Conservation (phyloP, 2,329 filamentous ascomycete species). For the Drechslerella dactyloides region DNA sequence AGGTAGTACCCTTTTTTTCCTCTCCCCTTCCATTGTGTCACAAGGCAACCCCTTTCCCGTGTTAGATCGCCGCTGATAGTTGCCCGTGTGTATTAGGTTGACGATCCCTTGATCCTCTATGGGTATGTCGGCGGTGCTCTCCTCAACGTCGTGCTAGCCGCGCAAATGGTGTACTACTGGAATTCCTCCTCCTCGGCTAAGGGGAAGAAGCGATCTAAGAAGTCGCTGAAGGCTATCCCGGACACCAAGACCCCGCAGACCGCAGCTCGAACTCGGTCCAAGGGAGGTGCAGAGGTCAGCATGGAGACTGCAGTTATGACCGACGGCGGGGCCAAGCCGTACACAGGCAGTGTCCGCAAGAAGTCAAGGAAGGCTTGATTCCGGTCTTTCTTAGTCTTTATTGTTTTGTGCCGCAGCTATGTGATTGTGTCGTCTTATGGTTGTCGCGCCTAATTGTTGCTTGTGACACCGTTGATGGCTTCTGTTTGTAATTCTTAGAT, state of each 20-base stretch:
- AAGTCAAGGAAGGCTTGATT: slow-evolving; percentile 42
- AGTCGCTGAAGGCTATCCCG: slow-evolving; percentile 55
- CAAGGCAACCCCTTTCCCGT: background rate
- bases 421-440: slow-evolving; percentile 8
- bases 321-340: slow-evolving; percentile 39
- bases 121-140: slow-evolving; percentile 88
- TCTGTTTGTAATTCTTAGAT: background rate
- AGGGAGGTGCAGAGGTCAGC: slow-evolving; percentile 44
- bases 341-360: slow-evolving; percentile 39
- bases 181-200: slow-evolving; percentile 62
- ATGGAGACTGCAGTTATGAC: slow-evolving; percentile 48
- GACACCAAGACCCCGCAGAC: slow-evolving; percentile 46
- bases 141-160: slow-evolving; percentile 84
- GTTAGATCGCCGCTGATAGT: background rate
- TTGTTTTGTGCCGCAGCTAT: background rate
- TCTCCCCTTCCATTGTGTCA: background rate
- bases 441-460: no score
- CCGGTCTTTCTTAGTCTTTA: background rate
- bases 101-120: slow-evolving; percentile 94
- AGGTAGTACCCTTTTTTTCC: slow-evolving; percentile 59
- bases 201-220: slow-evolving; percentile 54
- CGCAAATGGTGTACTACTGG: slow-evolving; percentile 97
- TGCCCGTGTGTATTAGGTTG: slow-evolving; percentile 63
- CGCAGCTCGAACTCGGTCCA: slow-evolving; percentile 35
- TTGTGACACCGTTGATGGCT: background rate